Conservation (phyloP, 345 rosid genomes). For the Firmiana major region DNA sequence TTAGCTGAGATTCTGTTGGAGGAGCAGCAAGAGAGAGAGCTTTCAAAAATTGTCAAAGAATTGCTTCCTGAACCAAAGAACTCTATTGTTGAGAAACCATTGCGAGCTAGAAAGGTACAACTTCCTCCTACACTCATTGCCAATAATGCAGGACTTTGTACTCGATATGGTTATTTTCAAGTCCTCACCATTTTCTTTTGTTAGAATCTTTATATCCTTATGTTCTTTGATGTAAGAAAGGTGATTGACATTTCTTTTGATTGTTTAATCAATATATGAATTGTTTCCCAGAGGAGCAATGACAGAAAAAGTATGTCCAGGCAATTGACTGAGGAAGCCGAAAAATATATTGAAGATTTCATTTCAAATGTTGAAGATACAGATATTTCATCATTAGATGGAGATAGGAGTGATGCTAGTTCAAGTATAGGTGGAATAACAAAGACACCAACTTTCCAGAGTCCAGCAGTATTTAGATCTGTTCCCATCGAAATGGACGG, state of each 20-base stretch:
- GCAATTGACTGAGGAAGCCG: conserved; percentile 83
- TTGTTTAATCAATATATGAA: neutral
- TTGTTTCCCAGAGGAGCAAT: conserved; percentile 53
- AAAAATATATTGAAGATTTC: conserved; percentile 81
- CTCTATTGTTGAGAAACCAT: conserved; percentile 39
- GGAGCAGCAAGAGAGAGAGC: conserved; percentile 60
- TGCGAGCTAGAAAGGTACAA: conserved; percentile 48
- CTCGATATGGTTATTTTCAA: conserved; percentile 2
- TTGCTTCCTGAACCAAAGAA: conserved; percentile 50
- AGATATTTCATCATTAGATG: conserved; percentile 90
- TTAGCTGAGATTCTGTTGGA: conserved; percentile 65
- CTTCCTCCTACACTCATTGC: neutral
- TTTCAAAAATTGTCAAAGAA: conserved; percentile 57
- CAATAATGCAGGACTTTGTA: neutral
- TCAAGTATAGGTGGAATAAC: conserved; percentile 54
- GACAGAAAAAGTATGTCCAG: conserved; percentile 71
- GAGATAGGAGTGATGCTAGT: conserved; percentile 89
- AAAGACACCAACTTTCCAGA: conserved; percentile 41
- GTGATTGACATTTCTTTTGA: conserved; percentile 2
- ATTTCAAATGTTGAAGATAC: conserved; percentile 88
- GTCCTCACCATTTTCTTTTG: neutral
- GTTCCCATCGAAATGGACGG: conserved; percentile 78
- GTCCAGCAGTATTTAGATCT: conserved; percentile 34
- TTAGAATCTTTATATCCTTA: neutral
- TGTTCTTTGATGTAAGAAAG: neutral